Percentiles rank a stretch among this genome's conserved stretches.
phyloP scores from a whole-genome alignment of 2,329 filamentous ascomycete species.

The Neurospora sp. region DNA sequence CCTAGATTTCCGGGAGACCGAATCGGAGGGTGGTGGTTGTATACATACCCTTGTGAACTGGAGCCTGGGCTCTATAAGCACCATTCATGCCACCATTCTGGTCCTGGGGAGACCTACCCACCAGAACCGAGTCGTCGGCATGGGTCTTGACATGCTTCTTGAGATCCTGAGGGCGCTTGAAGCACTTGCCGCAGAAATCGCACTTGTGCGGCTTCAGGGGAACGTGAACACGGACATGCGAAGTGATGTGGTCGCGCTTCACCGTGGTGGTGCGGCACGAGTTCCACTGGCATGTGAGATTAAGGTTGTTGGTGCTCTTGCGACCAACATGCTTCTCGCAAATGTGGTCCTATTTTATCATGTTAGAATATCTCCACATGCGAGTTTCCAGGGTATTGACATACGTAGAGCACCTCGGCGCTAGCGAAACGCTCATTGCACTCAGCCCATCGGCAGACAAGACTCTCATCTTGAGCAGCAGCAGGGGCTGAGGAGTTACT shows the following conservation, averaged over 20 bases:
- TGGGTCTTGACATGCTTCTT: slow-evolving; percentile 99
- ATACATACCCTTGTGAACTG: slow-evolving; percentile 40
- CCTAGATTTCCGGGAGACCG: background rate
- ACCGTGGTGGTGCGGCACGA: slow-evolving; percentile 92
- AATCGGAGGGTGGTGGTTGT: background rate
- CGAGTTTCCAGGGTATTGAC: slow-evolving; percentile 17
- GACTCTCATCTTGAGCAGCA: slow-evolving; percentile 35
- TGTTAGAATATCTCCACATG: background rate
- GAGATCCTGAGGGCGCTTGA: slow-evolving; percentile 96
- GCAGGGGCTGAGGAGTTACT: slow-evolving; percentile 13
- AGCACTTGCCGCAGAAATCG: slow-evolving; percentile 96
- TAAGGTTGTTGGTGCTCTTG: slow-evolving; percentile 98
- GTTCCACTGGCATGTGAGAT: slow-evolving; percentile 94
- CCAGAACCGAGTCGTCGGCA: slow-evolving; percentile 80
- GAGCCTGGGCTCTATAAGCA: slow-evolving; percentile 40
- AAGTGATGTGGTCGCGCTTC: slow-evolving; percentile 98
- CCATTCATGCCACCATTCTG: slow-evolving; percentile 37
- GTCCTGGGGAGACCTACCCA: slow-evolving; percentile 39
- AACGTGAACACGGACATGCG: slow-evolving; percentile 97
- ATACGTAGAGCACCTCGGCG: slow-evolving; percentile 51
- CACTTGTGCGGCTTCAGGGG: slow-evolving; percentile 98
- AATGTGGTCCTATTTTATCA: slow-evolving; percentile 67
- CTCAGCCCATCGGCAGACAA: slow-evolving; percentile 50
- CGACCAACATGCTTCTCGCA: slow-evolving; percentile 97
- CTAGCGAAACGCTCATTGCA: slow-evolving; percentile 49